These are phyloP conservation scores for Naganishia sp. DNA, from an alignment of 1,284 basidiomycete genomes.

Conservation along the genomic window DNA sequence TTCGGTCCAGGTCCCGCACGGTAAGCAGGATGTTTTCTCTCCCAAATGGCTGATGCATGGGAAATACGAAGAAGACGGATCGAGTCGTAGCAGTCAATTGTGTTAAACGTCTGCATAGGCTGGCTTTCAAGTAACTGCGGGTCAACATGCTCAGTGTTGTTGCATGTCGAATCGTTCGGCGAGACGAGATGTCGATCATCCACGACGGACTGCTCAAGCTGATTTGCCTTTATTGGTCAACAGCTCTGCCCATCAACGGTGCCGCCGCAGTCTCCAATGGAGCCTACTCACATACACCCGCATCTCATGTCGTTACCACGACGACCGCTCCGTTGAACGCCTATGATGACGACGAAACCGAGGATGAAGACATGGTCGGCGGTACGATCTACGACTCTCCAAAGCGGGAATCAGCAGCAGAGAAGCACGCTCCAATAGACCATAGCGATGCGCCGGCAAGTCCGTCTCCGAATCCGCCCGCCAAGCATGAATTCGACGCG, in stretches of 20 bases:
- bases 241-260: conserved; percentile 10
- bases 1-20: neutral
- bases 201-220: no score
- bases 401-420: conserved; percentile 2
- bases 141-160: no score
- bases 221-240: no score
- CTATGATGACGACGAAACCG: conserved; percentile 25
- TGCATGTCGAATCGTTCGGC: no score
- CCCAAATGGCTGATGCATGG: no score
- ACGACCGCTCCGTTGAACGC: neutral
- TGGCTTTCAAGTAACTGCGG: no score
- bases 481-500: conserved; percentile 9
- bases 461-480: conserved; percentile 9
- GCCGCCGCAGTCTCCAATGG: conserved; percentile 4
- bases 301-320: conserved; percentile 20
- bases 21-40: neutral
- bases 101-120: no score
- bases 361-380: conserved; percentile 23
- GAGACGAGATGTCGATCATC: no score
- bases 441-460: conserved; percentile 2
- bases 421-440: neutral
- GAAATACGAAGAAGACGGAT: neutral
- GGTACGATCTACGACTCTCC: conserved; percentile 27
- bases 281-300: conserved; percentile 16
- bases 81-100: no score